Base-by-base conservation (phyloP, 805 yeast genomes). In the Wickerhamiella kazuoi region DNA sequence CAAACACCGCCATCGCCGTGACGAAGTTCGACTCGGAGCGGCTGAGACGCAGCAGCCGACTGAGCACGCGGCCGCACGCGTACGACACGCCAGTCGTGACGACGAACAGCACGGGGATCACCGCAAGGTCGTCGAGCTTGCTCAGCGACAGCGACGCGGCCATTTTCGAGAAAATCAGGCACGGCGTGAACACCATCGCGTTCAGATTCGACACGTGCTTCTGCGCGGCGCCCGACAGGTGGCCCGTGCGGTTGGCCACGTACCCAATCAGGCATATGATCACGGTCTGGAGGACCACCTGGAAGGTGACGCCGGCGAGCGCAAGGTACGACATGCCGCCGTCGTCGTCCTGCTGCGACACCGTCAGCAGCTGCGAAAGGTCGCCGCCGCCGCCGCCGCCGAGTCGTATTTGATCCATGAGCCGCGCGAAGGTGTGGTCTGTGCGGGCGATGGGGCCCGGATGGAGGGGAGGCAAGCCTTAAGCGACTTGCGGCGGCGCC, bases 1-100 rank as follows among this genome's bases (percentile, higher is more conserved):
- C 97, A 60, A 87, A 87, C 4, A 86, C 94, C 2, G 90, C 83
- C 93, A 90, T 90, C 2, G 95, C 97, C 18, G 93, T 79, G 37
- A 90, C 95, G 51, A 82, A 87, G 60, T 87, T 86, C 3, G 81
- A 54, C 59, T 90, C 96, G 13, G 80, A 72, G 36, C 63, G 71
- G 50, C 79, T 79, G 50, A 90, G 62, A 6, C 59, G 51, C 45
- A 84, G 55, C 33, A 74, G 46, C 13, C 58, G 55, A 3, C 82
- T 64, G 31, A 75, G 68, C 18, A 71, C 21, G 23, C 62, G 60
- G 5, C 94, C 79, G 28, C 83, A 73, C 8, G 61, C 19, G 49
- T 63, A 76, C 1, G 95, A 76, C 16, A 84, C 76, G 15, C 69
- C 72, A 0, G 96, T 84, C n/a, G 84, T 72, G 21, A 86, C 46